Conservation (phyloP, 2,329 filamentous ascomycete genomes). For the Penicillium glabrum region DNA sequence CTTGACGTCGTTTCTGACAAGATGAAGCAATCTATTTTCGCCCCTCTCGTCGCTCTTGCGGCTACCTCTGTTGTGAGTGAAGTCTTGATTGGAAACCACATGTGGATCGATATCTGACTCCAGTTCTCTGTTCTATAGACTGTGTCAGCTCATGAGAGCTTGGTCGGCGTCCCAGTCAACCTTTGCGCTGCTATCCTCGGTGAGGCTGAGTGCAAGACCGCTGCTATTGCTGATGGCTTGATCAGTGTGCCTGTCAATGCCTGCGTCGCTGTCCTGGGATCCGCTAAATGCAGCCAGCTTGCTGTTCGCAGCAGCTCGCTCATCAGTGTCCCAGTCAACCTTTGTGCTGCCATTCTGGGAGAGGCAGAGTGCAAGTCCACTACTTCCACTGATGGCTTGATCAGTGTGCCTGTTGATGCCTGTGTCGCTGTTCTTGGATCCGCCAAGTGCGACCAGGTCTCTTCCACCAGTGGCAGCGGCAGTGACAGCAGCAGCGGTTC, state of each 20-base stretch:
- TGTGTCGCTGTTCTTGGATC: conserved; percentile 25
- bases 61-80: conserved; percentile 15
- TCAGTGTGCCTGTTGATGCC: conserved; percentile 24
- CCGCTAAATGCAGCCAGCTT: conserved; percentile 24
- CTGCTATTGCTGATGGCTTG: conserved; percentile 12
- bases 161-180: conserved; percentile 8
- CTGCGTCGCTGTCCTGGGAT: conserved; percentile 23
- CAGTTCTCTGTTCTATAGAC: neutral
- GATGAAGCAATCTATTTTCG: conserved; percentile 25
- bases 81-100: neutral
- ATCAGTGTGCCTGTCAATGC: conserved; percentile 26
- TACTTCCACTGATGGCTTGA: conserved; percentile 13
- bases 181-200: conserved; percentile 26
- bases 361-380: conserved; percentile 23
- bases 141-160: conserved; percentile 1
- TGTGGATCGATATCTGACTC: neutral
- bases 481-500: neutral
- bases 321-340: conserved; percentile 24
- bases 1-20: conserved; percentile 12
- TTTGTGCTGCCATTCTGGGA: conserved; percentile 26
- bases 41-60: conserved; percentile 25
- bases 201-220: conserved; percentile 22
- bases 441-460: conserved; percentile 25
- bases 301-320: conserved; percentile 5
- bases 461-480: neutral